Conservation (phyloP, 2,329 filamentous ascomycete genomes). For the Aspergillus sp. region DNA sequence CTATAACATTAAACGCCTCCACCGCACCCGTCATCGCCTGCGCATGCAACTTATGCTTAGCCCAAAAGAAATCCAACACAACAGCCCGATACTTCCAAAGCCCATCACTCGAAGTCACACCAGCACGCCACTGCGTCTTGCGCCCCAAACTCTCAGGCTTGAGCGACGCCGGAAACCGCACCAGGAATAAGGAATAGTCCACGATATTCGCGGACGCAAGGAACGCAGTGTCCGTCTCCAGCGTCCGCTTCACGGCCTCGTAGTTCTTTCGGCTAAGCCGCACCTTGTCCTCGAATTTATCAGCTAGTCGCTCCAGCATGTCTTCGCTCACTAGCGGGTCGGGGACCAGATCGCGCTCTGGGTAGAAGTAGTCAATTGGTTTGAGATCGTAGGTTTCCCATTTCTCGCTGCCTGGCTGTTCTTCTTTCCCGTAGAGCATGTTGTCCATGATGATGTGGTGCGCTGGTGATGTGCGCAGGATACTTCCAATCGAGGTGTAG, state of each 20-base stretch:
- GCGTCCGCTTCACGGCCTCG: constrained; percentile 53
- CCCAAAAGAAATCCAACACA: constrained; percentile 76
- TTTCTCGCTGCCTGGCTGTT: constrained; percentile 41
- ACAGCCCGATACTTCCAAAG: constrained; percentile 67
- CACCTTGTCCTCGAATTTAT: constrained; percentile 67
- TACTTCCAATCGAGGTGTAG: constrained; percentile 57
- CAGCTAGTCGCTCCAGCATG: constrained; percentile 65
- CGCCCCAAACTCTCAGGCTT: constrained; percentile 31
- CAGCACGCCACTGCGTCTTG: constrained; percentile 58
- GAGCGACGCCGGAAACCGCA: constrained; percentile 53
- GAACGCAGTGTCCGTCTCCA: constrained; percentile 64
- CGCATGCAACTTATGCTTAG: constrained; percentile 68
- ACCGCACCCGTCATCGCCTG: constrained; percentile 66
- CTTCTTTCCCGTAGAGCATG: constrained; percentile 61
- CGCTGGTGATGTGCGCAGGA: constrained; percentile 62
- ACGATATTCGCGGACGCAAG: constrained; percentile 65
- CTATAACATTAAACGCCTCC: constrained; percentile 62
- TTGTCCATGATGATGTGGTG: constrained; percentile 82
- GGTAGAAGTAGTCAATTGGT: constrained; percentile 72
- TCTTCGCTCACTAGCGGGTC: constrained; percentile 63
- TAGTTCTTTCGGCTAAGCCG: constrained; percentile 56
- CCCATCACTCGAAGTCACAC: constrained; percentile 60
- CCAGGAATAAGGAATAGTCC: constrained; percentile 73
- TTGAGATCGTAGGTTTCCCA: constrained; percentile 78
- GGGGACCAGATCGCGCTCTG: constrained; percentile 68